phyloP scores from a whole-genome alignment of 805 yeast genomes.

The Candida arabinofermentans region DNA sequence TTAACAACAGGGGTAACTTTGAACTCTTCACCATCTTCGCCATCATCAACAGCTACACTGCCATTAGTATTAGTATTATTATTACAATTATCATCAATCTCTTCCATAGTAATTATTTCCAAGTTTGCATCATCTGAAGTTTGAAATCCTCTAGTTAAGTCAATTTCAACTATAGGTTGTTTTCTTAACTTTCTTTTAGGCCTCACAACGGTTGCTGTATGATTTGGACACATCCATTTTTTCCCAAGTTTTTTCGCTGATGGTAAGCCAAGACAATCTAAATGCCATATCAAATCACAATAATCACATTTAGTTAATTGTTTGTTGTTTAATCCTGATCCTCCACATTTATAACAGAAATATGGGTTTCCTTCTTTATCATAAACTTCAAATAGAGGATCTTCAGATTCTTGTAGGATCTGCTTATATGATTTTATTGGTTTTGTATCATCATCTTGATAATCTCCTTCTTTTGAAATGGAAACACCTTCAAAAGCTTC shows the following conservation, averaged over 20 bases:
- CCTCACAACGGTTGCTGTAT: slow-evolving; percentile 50
- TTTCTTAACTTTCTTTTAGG: slow-evolving; percentile 47
- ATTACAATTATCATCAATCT: too few species aligned
- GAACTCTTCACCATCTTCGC: slow-evolving; percentile 6
- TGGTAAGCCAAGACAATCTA: slow-evolving; percentile 84
- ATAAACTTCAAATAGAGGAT: slow-evolving; percentile 53
- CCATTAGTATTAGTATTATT: too few species aligned
- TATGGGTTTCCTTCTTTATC: slow-evolving; percentile 67
- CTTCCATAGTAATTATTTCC: slow-evolving; percentile 47
- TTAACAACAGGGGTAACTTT: not conserved
- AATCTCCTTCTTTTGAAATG: slow-evolving; percentile 68
- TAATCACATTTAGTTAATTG: slow-evolving; percentile 74
- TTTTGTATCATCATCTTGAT: slow-evolving; percentile 57
- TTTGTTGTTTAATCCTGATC: slow-evolving; percentile 56
- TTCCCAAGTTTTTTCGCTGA: slow-evolving; percentile 67
- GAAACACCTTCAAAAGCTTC: slow-evolving; percentile 71
- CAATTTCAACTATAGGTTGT: slow-evolving; percentile 51
- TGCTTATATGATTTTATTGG: slow-evolving; percentile 40
- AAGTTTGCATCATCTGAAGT: slow-evolving; percentile 43
- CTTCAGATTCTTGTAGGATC: slow-evolving; percentile 44
- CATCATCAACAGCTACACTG: too few species aligned
- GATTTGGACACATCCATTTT: slow-evolving; percentile 93
- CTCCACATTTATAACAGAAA: slow-evolving; percentile 73
- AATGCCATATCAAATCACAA: slow-evolving; percentile 80
- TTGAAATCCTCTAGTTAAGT: slow-evolving; percentile 44